Base-by-base conservation (phyloP, 345 rosid species). In the Durio zibethinus region DNA sequence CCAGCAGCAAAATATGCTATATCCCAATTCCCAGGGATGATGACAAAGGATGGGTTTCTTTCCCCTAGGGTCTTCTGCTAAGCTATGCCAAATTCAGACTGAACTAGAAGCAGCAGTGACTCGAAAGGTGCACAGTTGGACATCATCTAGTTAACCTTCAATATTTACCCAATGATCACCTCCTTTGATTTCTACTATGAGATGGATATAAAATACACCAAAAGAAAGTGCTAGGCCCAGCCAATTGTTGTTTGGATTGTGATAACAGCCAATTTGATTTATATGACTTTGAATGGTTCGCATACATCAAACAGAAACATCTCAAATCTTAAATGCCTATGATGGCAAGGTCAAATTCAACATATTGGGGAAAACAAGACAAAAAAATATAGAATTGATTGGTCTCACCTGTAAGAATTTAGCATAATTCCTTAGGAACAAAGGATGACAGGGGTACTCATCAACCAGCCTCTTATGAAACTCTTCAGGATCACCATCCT, bases 391-490 rank as follows among this genome's bases (percentile, higher is more conserved):
- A 69, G 54, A 47, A 29, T 27, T 8, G 27, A 66, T 20, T 20
- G 33, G 75, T 71, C 75, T 40, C 1, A 88, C 98, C 94, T 90
- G 91, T 79, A 94, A 87, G 82, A 91, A 82, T 76, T 83, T 89
- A 35, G 92, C 97, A 84, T 92, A 94, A 82, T 85, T 87, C 47
- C 85, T 82, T 64, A 92, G 91, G 70, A 91, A 83, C 83, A 90
- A 54, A 83, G 97, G 94, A 78, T 94, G 90, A 63, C 83, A 80
- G 18, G 98, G 96, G 77, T 85, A 89, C 76, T 90, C 90, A 77
- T 90, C 87, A 40, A 94, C 79, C 92, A 87, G 88, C 69, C 59
- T 84, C 82, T 84, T 85, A 71, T 84, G 89, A 60, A 84, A 89
- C 29, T 83, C 89, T 75, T 86, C 92, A 57, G 23, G 77, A 78